Conservation (phyloP, 495 filamentous ascomycete species). For the Rhypophila decipiens region DNA sequence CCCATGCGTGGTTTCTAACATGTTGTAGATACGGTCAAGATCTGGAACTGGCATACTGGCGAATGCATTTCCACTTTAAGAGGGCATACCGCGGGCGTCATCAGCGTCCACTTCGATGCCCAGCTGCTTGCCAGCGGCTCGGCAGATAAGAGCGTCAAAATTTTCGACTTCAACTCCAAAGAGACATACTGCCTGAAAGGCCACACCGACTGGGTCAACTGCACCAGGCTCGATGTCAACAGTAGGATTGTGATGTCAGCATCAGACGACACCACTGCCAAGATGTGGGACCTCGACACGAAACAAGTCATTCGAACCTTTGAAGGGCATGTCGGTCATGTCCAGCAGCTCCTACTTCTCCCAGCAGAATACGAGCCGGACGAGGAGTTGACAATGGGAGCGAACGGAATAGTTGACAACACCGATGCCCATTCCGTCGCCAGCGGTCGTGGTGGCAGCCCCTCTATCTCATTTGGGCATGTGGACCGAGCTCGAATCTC, state of each 20-base stretch:
- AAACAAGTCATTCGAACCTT: constrained; percentile 70
- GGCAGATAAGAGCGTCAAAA: constrained; percentile 80
- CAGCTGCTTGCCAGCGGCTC: constrained; percentile 82
- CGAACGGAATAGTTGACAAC: constrained; percentile 46
- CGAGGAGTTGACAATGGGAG: constrained; percentile 42
- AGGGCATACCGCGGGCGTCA: constrained; percentile 72
- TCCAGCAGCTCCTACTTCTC: constrained; percentile 80
- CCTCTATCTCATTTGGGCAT: constrained; percentile 17
- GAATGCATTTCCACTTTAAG: constrained; percentile 75
- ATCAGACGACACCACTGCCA: constrained; percentile 86
- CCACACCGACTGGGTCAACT: constrained; percentile 92
- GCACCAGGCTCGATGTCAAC: constrained; percentile 70
- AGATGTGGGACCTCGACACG: constrained; percentile 68
- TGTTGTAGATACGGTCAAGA: constrained; percentile 54
- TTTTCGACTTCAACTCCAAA: constrained; percentile 87
- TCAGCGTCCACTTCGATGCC: constrained; percentile 76
- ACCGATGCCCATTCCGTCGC: constrained; percentile 45
- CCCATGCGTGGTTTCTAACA: constrained; percentile 1
- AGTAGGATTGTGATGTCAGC: constrained; percentile 86
- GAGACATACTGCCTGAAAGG: constrained; percentile 71
- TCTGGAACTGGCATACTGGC: constrained; percentile 97
- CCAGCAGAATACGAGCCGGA: constrained; percentile 87
- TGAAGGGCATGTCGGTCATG: constrained; percentile 91
- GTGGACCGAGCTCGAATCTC: constrained; percentile 14
- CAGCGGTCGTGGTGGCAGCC: constrained; percentile 32